A percentile compares a stretch with the other conserved stretches of the same genome.
Evolutionary conservation across 345 rosid genomes (phyloP).

Genomic region (Nasturtium officinale): DNA sequence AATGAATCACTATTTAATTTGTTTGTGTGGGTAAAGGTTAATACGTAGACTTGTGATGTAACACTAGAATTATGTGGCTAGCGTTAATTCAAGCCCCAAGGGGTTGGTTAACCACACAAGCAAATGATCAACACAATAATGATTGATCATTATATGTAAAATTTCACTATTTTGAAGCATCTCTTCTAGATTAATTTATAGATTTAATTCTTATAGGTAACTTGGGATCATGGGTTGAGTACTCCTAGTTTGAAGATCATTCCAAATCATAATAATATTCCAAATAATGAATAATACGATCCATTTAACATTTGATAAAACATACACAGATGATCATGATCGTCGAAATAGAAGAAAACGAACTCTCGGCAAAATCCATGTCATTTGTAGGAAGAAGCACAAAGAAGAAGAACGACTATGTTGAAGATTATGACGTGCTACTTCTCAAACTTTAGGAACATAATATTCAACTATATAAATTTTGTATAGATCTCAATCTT

Average conservation of each 20-base stretch:
- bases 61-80: conserved; percentile 2
- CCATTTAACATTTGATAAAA: background rate
- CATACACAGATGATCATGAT: background rate
- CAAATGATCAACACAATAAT: background rate
- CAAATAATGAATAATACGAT: background rate
- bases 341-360: background rate
- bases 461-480: background rate
- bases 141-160: background rate
- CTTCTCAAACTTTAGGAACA: background rate
- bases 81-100: background rate
- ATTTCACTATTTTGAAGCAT: background rate
- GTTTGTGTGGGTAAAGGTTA: background rate
- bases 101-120: conserved; percentile 22
- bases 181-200: background rate
- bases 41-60: conserved; percentile 18
- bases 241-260: background rate
- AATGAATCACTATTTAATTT: background rate
- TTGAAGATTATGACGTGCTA: background rate
- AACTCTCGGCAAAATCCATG: background rate
- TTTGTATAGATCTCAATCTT: conserved; percentile 2
- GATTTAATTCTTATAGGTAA: background rate
- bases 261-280: background rate
- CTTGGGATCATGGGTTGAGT: background rate
- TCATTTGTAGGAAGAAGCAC: background rate
- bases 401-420: background rate